Percentiles rank a stretch among this genome's conserved stretches.
Conservation (phyloP, 495 filamentous ascomycete genomes). For the Daldinia concentrica region DNA sequence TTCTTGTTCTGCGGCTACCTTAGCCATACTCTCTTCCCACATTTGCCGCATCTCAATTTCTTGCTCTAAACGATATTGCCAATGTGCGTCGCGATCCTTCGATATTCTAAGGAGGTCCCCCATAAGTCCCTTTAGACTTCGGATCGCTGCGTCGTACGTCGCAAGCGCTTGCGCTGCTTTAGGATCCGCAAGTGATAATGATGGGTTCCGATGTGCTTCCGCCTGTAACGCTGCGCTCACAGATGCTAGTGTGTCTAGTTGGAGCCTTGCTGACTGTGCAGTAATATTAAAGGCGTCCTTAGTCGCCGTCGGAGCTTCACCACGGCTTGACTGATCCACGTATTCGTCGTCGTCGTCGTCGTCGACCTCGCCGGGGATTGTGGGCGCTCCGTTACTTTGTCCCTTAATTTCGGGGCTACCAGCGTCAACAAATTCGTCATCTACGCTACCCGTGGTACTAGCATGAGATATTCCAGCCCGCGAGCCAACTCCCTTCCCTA, state of each 20-base stretch:
- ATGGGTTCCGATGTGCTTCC: conserved; percentile 74
- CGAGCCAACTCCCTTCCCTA: conserved; percentile 38
- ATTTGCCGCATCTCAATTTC: conserved; percentile 88
- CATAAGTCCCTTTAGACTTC: conserved; percentile 84
- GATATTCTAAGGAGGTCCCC: conserved; percentile 91
- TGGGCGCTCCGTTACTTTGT: conserved; percentile 27
- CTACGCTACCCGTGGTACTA: conserved; percentile 52
- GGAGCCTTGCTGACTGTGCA: conserved; percentile 90
- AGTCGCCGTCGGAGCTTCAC: conserved; percentile 72
- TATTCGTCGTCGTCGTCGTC: conserved; percentile 83
- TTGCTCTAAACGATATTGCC: conserved; percentile 92
- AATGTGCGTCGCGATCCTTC: conserved; percentile 91
- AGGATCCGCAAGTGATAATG: conserved; percentile 74
- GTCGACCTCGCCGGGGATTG: conserved; percentile 46
- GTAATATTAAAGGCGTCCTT: conserved; percentile 96
- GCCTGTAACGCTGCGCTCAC: conserved; percentile 82
- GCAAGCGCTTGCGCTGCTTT: conserved; percentile 79
- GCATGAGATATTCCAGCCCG: conserved; percentile 44
- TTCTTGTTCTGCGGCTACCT: conserved; percentile 92
- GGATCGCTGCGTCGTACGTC: conserved; percentile 89
- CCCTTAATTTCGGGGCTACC: conserved; percentile 48
- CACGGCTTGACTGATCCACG: conserved; percentile 82
- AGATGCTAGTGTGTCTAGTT: conserved; percentile 86
- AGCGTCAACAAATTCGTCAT: conserved; percentile 56
- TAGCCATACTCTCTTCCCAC: conserved; percentile 99